phyloP scores from a whole-genome alignment of 768 basidiomycete genomes.

The Tubosaeta brunneosetosa region DNA sequence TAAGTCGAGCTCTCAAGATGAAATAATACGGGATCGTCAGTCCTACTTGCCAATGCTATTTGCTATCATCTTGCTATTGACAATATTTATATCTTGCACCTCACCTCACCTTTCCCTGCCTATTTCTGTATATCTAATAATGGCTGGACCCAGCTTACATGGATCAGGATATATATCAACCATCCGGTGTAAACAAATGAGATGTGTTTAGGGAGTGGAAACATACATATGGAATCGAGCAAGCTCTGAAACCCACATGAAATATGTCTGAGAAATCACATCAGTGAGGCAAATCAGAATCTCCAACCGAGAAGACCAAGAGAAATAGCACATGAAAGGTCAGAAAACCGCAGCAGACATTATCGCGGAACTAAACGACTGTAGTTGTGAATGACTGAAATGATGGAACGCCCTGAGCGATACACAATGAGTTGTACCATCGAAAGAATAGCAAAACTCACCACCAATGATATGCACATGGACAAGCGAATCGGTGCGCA shows the following conservation, averaged over 20 bases:
- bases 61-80: slow-evolving; percentile 9
- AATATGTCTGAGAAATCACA: neutral
- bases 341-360: slow-evolving; percentile 19
- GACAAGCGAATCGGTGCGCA: slow-evolving; percentile 20
- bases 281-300: slow-evolving; percentile 4
- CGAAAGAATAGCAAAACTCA: slow-evolving; percentile 1
- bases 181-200: slow-evolving; percentile 9
- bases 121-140: neutral
- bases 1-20: neutral
- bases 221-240: slow-evolving; percentile 7
- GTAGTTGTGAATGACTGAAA: slow-evolving; percentile 26
- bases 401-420: slow-evolving; percentile 10
- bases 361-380: slow-evolving; percentile 30
- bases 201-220: slow-evolving; percentile 6
- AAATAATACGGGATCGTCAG: neutral
- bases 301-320: slow-evolving; percentile 15
- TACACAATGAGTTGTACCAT: neutral
- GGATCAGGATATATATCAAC: slow-evolving; percentile 15
- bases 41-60: neutral
- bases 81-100: neutral
- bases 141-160: slow-evolving; percentile 3
- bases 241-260: slow-evolving; percentile 5
- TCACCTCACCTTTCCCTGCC: neutral
- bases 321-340: slow-evolving; percentile 15
- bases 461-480: slow-evolving; percentile 22